Percentiles rank a stretch among this genome's conserved stretches.
Conservation (phyloP, 2,329 filamentous ascomycete genomes). For the Aurifilum marmelostoma region DNA sequence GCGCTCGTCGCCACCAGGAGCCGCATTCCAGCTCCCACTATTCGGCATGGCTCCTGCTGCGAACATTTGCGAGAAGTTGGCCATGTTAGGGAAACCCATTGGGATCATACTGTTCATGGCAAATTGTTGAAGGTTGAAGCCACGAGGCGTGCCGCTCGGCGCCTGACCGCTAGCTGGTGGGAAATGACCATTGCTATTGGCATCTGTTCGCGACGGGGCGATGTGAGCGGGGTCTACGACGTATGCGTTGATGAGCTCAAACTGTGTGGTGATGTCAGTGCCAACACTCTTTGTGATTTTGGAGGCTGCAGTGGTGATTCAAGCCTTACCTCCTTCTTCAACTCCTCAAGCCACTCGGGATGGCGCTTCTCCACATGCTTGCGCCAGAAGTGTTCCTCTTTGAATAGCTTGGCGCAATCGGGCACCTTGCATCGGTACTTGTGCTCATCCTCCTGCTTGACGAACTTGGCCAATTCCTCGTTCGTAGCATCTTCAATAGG, state of each 20-base stretch:
- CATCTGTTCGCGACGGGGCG: conserved; percentile 87
- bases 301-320: not conserved
- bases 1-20: conserved; percentile 54
- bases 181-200: conserved; percentile 95
- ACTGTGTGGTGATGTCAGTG: conserved; percentile 51
- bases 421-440: conserved; percentile 97
- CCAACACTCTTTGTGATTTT: not conserved
- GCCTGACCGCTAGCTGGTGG: conserved; percentile 76
- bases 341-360: conserved; percentile 77
- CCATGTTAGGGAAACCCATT: conserved; percentile 59
- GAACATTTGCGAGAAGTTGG: conserved; percentile 59
- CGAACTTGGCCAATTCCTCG: conserved; percentile 82
- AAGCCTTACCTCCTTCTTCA: conserved; percentile 77
- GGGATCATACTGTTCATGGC: conserved; percentile 61
- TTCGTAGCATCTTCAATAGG: conserved; percentile 82
- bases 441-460: conserved; percentile 97
- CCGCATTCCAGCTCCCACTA: conserved; percentile 53
- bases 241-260: conserved; percentile 90
- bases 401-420: conserved; percentile 95
- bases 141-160: conserved; percentile 82
- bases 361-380: conserved; percentile 99
- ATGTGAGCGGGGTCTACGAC: conserved; percentile 94
- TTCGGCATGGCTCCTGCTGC: conserved; percentile 49
- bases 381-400: conserved; percentile 94
- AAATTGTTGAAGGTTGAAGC: conserved; percentile 83